Conservation (phyloP, 768 basidiomycete genomes). For the Suillus lakei region DNA sequence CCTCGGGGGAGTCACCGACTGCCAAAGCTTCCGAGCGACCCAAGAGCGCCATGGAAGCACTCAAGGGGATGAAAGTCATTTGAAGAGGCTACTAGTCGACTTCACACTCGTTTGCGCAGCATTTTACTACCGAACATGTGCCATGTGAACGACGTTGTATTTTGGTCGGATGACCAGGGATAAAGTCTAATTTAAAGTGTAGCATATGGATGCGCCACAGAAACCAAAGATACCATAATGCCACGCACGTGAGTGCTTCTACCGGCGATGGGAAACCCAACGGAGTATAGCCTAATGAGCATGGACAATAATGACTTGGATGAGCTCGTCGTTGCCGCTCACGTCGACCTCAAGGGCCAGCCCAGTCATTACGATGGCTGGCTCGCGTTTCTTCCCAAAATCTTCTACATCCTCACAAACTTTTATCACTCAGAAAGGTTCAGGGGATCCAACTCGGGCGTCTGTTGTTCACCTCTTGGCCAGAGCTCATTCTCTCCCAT, state of each 20-base stretch:
- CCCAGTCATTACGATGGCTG: slow-evolving; percentile 29
- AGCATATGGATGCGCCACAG: slow-evolving; percentile 29
- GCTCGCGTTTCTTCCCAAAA: slow-evolving; percentile 38
- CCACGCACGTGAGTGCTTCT: not conserved
- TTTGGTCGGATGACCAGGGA: not conserved
- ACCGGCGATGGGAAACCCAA: slow-evolving; percentile 1
- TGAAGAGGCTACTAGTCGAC: not conserved
- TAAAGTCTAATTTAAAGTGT: not conserved
- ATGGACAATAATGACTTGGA: slow-evolving; percentile 39
- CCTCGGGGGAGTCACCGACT: not conserved
- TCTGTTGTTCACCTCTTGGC: slow-evolving; percentile 72
- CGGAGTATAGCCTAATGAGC: slow-evolving; percentile 15
- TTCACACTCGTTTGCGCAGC: slow-evolving; percentile 11
- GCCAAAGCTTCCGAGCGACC: slow-evolving; percentile 10
- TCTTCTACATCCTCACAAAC: slow-evolving; percentile 36
- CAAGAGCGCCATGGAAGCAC: not conserved
- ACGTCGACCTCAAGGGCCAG: slow-evolving; percentile 37
- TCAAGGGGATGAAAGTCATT: slow-evolving; percentile 15
- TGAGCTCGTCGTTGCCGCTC: slow-evolving; percentile 34
- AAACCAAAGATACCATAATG: slow-evolving; percentile 24
- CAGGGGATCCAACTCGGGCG: slow-evolving; percentile 53
- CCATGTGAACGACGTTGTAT: slow-evolving; percentile 6
- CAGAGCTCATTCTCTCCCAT: slow-evolving; percentile 70
- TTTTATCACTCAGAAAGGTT: slow-evolving; percentile 32
- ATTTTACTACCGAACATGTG: slow-evolving; percentile 1